Percentiles rank a stretch among this genome's conserved stretches.
Conservation (phyloP, 768 basidiomycete genomes). For the Exsudoporus frostii region DNA sequence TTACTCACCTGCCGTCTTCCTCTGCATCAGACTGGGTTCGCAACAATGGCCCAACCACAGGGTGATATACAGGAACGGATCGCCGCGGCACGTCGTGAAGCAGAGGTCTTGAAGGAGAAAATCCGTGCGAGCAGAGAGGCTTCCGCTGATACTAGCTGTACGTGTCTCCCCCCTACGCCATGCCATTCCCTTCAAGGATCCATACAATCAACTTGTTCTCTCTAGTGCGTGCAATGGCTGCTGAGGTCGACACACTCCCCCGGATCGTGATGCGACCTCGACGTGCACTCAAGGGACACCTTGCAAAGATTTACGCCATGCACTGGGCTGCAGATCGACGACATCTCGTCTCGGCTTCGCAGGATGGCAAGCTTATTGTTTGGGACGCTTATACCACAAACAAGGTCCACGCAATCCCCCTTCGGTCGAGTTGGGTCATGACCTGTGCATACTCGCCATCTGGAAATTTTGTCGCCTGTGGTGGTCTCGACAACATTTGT, state of each 20-base stretch:
- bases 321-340: conserved; percentile 98
- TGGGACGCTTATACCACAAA: conserved; percentile 99
- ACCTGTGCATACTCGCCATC: conserved; percentile 98
- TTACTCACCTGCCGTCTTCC: not conserved
- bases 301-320: conserved; percentile 99
- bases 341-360: conserved; percentile 98
- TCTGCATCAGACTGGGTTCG: conserved; percentile 5
- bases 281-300: conserved; percentile 92
- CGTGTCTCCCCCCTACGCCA: conserved; percentile 36
- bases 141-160: conserved; percentile 95
- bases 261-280: conserved; percentile 96
- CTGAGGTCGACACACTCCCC: conserved; percentile 92
- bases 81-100: conserved; percentile 94
- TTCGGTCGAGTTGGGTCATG: conserved; percentile 99
- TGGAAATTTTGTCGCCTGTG: conserved; percentile 96
- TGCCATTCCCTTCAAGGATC: not conserved
- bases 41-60: conserved; percentile 71
- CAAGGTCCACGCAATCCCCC: conserved; percentile 98
- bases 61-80: conserved; percentile 90
- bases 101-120: conserved; percentile 97
- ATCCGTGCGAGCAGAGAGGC: conserved; percentile 95
- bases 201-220: conserved; percentile 14
- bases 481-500: conserved; percentile 98
- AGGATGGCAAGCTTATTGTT: conserved; percentile 98
- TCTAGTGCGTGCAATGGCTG: conserved; percentile 95